Percentiles rank a stretch among this genome's conserved stretches.
These are phyloP conservation scores for Barnettozyma vustinii DNA, from an alignment of 805 yeast species.

Conservation along the genomic window DNA sequence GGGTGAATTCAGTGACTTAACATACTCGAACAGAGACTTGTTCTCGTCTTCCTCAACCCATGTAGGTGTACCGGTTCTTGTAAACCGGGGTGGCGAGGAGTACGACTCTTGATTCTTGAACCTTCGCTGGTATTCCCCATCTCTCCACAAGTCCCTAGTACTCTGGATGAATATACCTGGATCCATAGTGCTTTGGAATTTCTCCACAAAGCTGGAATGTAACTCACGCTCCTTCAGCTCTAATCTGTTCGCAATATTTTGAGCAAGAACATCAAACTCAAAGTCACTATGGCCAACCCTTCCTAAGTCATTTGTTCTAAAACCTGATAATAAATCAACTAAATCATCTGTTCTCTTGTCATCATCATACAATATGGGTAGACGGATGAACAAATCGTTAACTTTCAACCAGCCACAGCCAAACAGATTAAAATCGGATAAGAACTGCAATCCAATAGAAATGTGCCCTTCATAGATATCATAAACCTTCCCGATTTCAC, in stretches of 20 bases:
- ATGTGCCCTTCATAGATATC: constrained; percentile 78
- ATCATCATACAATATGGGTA: constrained; percentile 42
- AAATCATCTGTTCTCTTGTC: constrained; percentile 28
- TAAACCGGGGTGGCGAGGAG: constrained; percentile 21
- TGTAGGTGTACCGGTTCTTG: constrained; percentile 20
- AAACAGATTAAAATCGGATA: constrained; percentile 75
- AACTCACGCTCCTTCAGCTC: constrained; percentile 38
- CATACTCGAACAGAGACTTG: constrained; percentile 28
- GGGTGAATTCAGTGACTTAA: constrained; percentile 17
- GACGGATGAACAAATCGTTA: constrained; percentile 44
- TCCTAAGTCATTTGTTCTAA: constrained; percentile 25
- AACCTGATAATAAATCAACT: constrained; percentile 28
- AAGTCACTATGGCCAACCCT: constrained; percentile 59
- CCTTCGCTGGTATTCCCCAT: constrained; percentile 48
- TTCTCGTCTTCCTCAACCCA: constrained; percentile 43
- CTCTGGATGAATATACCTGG: constrained; percentile 31
- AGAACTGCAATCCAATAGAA: constrained; percentile 69
- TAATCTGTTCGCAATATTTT: constrained; percentile 52
- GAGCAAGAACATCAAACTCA: constrained; percentile 67
- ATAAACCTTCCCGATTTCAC: constrained; percentile 32
- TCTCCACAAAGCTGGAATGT: constrained; percentile 46
- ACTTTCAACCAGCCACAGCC: constrained; percentile 77
- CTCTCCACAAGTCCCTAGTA: constrained; percentile 56
- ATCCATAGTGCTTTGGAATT: constrained; percentile 12
- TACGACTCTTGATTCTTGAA: constrained; percentile 31